Evolutionary conservation across 768 basidiomycete genomes (phyloP).

Genomic region (Kwoniella dendrophila): DNA sequence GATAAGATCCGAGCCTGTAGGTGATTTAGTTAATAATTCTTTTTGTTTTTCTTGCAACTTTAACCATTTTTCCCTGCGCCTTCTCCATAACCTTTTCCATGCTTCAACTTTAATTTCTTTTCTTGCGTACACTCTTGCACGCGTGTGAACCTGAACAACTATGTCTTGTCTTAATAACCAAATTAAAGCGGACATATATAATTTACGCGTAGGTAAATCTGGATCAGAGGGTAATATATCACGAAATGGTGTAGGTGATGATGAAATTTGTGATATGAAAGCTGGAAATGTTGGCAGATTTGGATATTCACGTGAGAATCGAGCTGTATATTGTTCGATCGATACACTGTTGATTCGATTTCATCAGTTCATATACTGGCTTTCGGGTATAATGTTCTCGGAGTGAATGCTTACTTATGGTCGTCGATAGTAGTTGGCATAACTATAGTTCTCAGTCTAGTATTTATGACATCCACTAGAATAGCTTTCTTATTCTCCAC

Average conservation of each 20-base stretch:
- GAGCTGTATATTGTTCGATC: slow-evolving; percentile 59
- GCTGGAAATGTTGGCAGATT: slow-evolving; percentile 55
- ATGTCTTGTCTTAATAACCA: slow-evolving; percentile 91
- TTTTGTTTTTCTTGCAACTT: slow-evolving; percentile 9
- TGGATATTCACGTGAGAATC: slow-evolving; percentile 29
- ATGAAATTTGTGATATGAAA: slow-evolving; percentile 75
- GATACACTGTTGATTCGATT: slow-evolving; percentile 51
- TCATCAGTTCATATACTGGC: neutral
- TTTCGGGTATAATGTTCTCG: neutral
- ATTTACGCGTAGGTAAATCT: slow-evolving; percentile 57
- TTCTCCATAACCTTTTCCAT: slow-evolving; percentile 48
- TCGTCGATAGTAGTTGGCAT: slow-evolving; percentile 61
- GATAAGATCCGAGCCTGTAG: slow-evolving; percentile 25
- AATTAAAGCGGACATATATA: slow-evolving; percentile 78
- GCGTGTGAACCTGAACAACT: slow-evolving; percentile 79
- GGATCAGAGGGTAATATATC: slow-evolving; percentile 64
- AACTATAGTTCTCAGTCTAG: slow-evolving; percentile 75
- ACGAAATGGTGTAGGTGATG: slow-evolving; percentile 69
- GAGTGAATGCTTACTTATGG: slow-evolving; percentile 47
- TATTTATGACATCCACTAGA: slow-evolving; percentile 81
- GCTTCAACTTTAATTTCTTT: slow-evolving; percentile 73
- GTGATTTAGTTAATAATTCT: slow-evolving; percentile 9
- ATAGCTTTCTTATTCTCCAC: slow-evolving; percentile 88
- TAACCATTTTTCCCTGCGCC: slow-evolving; percentile 45
- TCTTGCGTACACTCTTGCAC: slow-evolving; percentile 79